Percentiles rank a stretch among this genome's conserved stretches.
These are phyloP conservation scores for Plasmodium blacklocki DNA, from an alignment of 169 alveolate genomes.

Conservation along the genomic window DNA sequence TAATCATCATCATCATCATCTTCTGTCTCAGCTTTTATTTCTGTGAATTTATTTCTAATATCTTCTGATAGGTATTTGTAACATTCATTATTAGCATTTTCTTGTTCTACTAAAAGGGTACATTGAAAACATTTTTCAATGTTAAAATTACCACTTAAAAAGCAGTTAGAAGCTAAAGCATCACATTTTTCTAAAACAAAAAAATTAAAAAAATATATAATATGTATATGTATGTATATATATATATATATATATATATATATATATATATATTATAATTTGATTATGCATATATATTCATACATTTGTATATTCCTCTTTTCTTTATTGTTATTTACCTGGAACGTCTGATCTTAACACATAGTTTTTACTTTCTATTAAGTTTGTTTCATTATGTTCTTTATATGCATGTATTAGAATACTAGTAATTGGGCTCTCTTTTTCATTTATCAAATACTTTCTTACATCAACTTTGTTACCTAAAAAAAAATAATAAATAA, in stretches of 20 bases:
- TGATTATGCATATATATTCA: not conserved
- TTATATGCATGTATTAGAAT: not conserved
- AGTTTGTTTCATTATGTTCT: not conserved
- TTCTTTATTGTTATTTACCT: not conserved
- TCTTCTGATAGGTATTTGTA: conserved; percentile 4
- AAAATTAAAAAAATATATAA: not conserved
- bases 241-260: not conserved
- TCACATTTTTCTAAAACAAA: conserved; percentile 16
- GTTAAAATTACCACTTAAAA: conserved; percentile 10
- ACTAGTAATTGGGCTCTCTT: conserved; percentile 8
- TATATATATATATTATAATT: not conserved
- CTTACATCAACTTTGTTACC: conserved; percentile 16
- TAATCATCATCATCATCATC: not conserved
- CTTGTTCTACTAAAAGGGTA: not conserved
- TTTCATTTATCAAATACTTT: conserved; percentile 2
- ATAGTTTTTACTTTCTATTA: conserved; percentile 15
- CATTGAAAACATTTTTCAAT: conserved; percentile 38
- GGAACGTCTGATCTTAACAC: not conserved
- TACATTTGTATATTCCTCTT: not conserved
- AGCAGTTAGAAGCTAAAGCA: conserved; percentile 8
- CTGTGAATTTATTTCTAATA: not conserved
- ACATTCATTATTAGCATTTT: not conserved
- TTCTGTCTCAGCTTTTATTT: conserved; percentile 5
- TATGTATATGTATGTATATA: not conserved
- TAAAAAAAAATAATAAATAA: not conserved